Conservation (phyloP, 305 asterid species). For the Fraxinus xanthoxyloides region DNA sequence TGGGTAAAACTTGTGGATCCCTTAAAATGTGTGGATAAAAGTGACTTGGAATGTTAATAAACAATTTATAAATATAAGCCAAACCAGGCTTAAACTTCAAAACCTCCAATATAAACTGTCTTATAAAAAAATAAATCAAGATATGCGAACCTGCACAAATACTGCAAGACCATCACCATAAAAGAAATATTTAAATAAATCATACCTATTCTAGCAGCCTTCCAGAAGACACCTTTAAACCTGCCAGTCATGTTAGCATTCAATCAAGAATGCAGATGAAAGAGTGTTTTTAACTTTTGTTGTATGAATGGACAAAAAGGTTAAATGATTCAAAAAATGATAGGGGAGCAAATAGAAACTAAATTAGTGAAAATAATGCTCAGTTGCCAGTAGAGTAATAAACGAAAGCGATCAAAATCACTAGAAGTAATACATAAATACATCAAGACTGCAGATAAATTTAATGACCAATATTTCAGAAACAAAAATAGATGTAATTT, state of each 20-base stretch:
- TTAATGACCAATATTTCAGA: neutral
- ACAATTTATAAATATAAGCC: neutral
- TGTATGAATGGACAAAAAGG: too few relatives aligned
- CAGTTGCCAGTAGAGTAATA: neutral
- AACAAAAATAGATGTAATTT: too few relatives aligned
- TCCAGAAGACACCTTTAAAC: conserved; percentile 90
- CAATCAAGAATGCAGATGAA: neutral
- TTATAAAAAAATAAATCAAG: neutral
- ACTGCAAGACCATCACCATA: neutral
- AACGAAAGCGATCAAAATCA: too few relatives aligned
- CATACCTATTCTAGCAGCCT: conserved; percentile 56
- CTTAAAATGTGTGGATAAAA: too few relatives aligned
- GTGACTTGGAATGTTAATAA: neutral
- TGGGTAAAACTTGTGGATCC: neutral
- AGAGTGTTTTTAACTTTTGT: neutral
- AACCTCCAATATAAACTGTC: neutral
- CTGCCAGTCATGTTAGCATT: conserved; percentile 42
- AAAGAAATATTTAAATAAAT: neutral
- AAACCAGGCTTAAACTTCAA: neutral
- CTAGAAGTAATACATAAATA: conserved; percentile 46
- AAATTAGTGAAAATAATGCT: neutral
- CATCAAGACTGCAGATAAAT: conserved; percentile 43
- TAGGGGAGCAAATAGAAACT: neutral
- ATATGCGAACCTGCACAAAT: neutral
- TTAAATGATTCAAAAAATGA: neutral